A percentile compares a stretch with the other conserved stretches of the same genome.
Conservation (phyloP, 768 basidiomycete genomes). For the Suillus sp. region DNA sequence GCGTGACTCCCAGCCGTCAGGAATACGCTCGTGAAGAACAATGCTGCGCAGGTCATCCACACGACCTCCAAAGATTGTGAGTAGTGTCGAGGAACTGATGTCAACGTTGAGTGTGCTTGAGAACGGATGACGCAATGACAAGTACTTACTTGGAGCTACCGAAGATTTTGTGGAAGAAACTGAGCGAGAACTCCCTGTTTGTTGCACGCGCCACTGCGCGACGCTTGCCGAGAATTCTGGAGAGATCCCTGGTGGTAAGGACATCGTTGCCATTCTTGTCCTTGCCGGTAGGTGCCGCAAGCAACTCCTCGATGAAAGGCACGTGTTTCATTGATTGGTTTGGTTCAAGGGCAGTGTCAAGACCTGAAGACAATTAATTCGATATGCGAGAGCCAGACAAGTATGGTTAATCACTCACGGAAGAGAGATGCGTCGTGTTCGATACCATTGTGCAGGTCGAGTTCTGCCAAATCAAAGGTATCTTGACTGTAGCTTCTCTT, state of each 20-base stretch:
- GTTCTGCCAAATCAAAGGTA: slow-evolving; percentile 64
- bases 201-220: slow-evolving; percentile 54
- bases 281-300: slow-evolving; percentile 61
- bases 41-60: slow-evolving; percentile 55
- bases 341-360: slow-evolving; percentile 48
- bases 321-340: slow-evolving; percentile 57
- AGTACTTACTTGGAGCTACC: slow-evolving; percentile 67
- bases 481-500: slow-evolving; percentile 56
- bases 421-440: slow-evolving; percentile 39
- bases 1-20: slow-evolving; percentile 71
- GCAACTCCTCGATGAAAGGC: slow-evolving; percentile 56
- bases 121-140: slow-evolving; percentile 22
- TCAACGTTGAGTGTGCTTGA: neutral
- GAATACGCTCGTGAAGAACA: slow-evolving; percentile 68
- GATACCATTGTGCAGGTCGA: slow-evolving; percentile 69
- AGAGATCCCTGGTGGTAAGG: slow-evolving; percentile 61
- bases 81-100: slow-evolving; percentile 62
- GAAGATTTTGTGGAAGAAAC: slow-evolving; percentile 59
- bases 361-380: slow-evolving; percentile 41
- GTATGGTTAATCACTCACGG: slow-evolving; percentile 23
- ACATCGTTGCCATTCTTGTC: slow-evolving; percentile 46
- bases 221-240: slow-evolving; percentile 58
- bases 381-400: neutral
- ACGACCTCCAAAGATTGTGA: slow-evolving; percentile 70
- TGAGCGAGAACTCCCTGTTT: slow-evolving; percentile 62